These are phyloP conservation scores for Suillus subaureus DNA, from an alignment of 768 basidiomycete genomes.

Conservation along the genomic window DNA sequence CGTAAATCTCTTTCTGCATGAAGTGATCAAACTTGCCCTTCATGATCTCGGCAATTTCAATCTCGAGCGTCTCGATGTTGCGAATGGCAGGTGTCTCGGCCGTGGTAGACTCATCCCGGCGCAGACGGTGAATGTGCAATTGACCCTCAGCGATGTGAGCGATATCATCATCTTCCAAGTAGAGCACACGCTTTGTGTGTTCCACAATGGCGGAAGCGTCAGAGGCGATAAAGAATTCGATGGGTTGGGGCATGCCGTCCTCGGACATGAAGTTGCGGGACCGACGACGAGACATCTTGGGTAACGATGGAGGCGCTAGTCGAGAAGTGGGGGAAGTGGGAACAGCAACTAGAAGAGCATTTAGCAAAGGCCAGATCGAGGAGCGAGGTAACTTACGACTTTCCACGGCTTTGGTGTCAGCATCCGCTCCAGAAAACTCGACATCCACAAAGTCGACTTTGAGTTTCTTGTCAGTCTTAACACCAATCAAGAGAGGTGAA, in stretches of 20 bases:
- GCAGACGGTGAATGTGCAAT: constrained; percentile 97
- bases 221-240: constrained; percentile 99
- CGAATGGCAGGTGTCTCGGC: constrained; percentile 67
- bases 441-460: constrained; percentile 99
- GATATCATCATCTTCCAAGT: constrained; percentile 98
- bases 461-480: constrained; percentile 99
- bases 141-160: constrained; percentile 97
- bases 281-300: constrained; percentile 90
- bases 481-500: constrained; percentile 94
- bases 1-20: constrained; percentile 99
- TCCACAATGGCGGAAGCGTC: constrained; percentile 96
- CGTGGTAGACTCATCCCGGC: constrained; percentile 77
- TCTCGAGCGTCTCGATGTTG: constrained; percentile 96
- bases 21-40: constrained; percentile 99
- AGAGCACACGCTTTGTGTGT: constrained; percentile 98
- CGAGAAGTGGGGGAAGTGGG: constrained; percentile 59
- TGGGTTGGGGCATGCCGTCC: constrained; percentile 97
- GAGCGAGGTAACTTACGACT: constrained; percentile 37
- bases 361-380: background rate
- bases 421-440: constrained; percentile 82
- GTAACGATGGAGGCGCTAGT: constrained; percentile 65
- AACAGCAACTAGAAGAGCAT: constrained; percentile 40
- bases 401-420: constrained; percentile 45
- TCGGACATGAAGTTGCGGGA: constrained; percentile 98
- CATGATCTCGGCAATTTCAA: constrained; percentile 99